Percentiles rank a stretch among this genome's conserved stretches.
phyloP scores from a whole-genome alignment of 2,329 filamentous ascomycete species.

The Paracorniculantispora psalliotae region DNA sequence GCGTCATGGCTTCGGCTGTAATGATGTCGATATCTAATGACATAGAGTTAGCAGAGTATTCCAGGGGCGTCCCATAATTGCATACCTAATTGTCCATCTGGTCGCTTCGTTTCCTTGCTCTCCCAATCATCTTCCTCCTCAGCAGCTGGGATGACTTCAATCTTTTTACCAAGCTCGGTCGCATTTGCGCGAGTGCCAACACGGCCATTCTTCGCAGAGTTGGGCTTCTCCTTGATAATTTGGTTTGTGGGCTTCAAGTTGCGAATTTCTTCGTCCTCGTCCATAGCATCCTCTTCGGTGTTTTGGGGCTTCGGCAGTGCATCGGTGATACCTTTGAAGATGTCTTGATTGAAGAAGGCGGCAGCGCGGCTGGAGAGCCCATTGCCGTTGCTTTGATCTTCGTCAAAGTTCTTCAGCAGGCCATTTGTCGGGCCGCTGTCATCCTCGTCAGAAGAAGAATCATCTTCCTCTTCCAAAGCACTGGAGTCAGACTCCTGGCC shows the following conservation, averaged over 20 bases:
- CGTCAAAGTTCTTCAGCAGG: conserved; percentile 40
- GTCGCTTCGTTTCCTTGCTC: conserved; percentile 55
- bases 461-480: conserved; percentile 51
- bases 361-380: conserved; percentile 76
- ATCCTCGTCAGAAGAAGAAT: conserved; percentile 32
- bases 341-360: conserved; percentile 89
- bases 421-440: conserved; percentile 20
- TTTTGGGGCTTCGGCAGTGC: conserved; percentile 39
- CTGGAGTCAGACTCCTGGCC: conserved; percentile 55
- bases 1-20: conserved; percentile 97
- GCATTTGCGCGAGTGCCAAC: conserved; percentile 31
- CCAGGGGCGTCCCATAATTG: neutral
- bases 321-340: conserved; percentile 79
- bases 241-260: conserved; percentile 28
- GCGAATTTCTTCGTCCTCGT: conserved; percentile 21
- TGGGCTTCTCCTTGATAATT: conserved; percentile 17
- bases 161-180: conserved; percentile 37
- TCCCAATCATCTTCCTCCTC: conserved; percentile 60
- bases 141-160: conserved; percentile 55
- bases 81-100: conserved; percentile 59
- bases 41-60: conserved; percentile 18
- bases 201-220: conserved; percentile 2
- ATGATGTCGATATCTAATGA: conserved; percentile 87
- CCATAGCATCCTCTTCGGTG: conserved; percentile 33
- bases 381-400: conserved; percentile 16